phyloP scores from a whole-genome alignment of 345 rosid genomes.

The Gossypium turneri region DNA sequence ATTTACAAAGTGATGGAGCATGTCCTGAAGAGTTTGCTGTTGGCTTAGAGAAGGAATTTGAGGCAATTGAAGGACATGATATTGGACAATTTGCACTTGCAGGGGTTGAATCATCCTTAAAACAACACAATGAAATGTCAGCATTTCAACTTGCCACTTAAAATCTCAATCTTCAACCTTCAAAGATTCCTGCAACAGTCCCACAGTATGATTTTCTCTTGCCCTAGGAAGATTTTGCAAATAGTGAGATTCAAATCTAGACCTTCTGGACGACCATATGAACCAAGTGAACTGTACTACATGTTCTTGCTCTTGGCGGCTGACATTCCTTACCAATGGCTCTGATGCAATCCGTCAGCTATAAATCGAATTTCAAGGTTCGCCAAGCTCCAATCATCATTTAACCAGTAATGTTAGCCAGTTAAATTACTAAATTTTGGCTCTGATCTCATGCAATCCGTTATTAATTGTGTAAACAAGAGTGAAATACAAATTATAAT shows the following conservation, averaged over 20 bases:
- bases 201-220: background rate
- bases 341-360: background rate
- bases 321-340: background rate
- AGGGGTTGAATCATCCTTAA: slow-evolving; percentile 34
- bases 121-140: slow-evolving; percentile 21
- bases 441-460: background rate
- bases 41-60: slow-evolving; percentile 57
- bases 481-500: background rate
- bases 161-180: background rate
- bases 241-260: no score
- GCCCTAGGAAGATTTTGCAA: background rate
- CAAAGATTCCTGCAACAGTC: background rate
- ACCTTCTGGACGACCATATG: background rate
- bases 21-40: slow-evolving; percentile 56
- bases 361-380: background rate
- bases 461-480: background rate
- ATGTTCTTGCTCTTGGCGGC: background rate
- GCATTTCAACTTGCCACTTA: slow-evolving; percentile 32
- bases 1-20: slow-evolving; percentile 46
- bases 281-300: background rate
- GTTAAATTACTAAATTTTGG: background rate
- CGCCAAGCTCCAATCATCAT: background rate
- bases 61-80: slow-evolving; percentile 53
- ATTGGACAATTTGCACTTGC: slow-evolving; percentile 79
- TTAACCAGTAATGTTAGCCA: background rate